Evolutionary conservation across 2,329 filamentous ascomycete genomes (phyloP).

Genomic region (Aschersonia sp.): DNA sequence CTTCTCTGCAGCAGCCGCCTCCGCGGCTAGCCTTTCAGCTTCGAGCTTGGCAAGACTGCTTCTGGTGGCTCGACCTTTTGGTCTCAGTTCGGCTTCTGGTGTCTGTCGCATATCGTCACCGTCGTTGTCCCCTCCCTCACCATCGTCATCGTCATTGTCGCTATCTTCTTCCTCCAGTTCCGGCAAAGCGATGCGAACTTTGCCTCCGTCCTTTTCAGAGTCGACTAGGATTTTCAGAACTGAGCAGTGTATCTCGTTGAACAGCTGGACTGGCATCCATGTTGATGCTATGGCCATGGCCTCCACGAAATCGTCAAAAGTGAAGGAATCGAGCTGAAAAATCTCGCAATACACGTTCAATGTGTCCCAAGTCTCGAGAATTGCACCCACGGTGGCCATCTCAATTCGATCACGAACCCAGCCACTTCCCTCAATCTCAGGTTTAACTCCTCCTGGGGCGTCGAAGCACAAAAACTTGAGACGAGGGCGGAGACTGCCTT

Average conservation of each 20-base stretch:
- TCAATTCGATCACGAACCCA: conserved; percentile 37
- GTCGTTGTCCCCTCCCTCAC: conserved; percentile 38
- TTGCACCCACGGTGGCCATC: conserved; percentile 71
- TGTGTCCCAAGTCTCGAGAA: conserved; percentile 91
- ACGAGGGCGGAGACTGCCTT: conserved; percentile 52
- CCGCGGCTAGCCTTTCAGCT: conserved; percentile 50
- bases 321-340: conserved; percentile 89
- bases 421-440: conserved; percentile 9
- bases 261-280: conserved; percentile 64
- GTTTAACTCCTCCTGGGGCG: conserved; percentile 34
- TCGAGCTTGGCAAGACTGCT: conserved; percentile 76
- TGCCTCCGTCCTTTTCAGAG: conserved; percentile 59
- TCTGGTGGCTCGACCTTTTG: conserved; percentile 58
- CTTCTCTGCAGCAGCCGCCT: conserved; percentile 39
- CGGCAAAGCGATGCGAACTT: conserved; percentile 64
- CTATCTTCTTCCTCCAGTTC: conserved; percentile 59
- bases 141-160: conserved; percentile 47
- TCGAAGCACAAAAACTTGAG: conserved; percentile 66
- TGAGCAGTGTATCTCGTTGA: conserved; percentile 84
- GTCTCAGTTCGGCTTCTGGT: conserved; percentile 58
- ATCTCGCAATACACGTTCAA: conserved; percentile 97
- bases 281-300: conserved; percentile 66
- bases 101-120: conserved; percentile 40
- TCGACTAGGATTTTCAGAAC: conserved; percentile 77
- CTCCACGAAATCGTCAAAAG: conserved; percentile 90